Evolutionary conservation across 768 basidiomycete genomes (phyloP), one percentile per base, ranked within the genome.

Genomic region (Fomitopsis pulvina): DNA sequence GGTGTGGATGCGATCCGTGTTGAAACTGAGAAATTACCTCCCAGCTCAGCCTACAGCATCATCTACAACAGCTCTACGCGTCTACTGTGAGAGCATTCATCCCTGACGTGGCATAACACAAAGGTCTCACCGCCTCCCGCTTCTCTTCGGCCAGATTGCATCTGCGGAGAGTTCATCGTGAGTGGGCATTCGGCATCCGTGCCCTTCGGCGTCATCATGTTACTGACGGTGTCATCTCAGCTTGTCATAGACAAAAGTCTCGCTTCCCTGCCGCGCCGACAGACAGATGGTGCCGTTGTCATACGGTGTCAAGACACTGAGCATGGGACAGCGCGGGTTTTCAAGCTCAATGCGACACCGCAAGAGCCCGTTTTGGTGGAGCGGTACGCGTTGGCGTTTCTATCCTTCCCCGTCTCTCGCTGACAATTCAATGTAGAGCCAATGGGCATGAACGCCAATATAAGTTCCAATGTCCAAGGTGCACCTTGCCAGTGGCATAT

Each of bases 151-250:
- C 43, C 62, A 90, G 87, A 91, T 65, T 92, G 88, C 61, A 82
- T 92, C 51, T 92, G 89, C 65, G 87, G 89, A 63, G 88, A 91
- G 66, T 90, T 89, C 59, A 81, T 90, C 61, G 87, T 87, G 66
- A 59, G 84, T 75, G 43, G 49, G 49, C 41, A 21, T n/a, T 16
- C 30, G 42, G 27, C 47, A 14, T 47, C 37, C 48, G 34, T 29
- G 29, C 20, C 18, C 0, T 32, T 32, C 45, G 37, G 39, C 20
- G n/a, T n/a, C n/a, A 37, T 37, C 34, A 16, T 18, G n/a, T 24
- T n/a, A 16, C 45, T 46, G 45, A 46, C 37, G 18, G 45, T 37
- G 25, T 29, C 30, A 32, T 11, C 14, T 41, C 54, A 91, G 87
- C 85, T 91, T 55, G 87, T 91, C 22, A 83, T 89, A 64, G 87